Percentiles rank a stretch among this genome's conserved stretches.
These are phyloP conservation scores for Ceratocystis alfenasii DNA, from an alignment of 2,329 filamentous ascomycete genomes.

Conservation along the genomic window DNA sequence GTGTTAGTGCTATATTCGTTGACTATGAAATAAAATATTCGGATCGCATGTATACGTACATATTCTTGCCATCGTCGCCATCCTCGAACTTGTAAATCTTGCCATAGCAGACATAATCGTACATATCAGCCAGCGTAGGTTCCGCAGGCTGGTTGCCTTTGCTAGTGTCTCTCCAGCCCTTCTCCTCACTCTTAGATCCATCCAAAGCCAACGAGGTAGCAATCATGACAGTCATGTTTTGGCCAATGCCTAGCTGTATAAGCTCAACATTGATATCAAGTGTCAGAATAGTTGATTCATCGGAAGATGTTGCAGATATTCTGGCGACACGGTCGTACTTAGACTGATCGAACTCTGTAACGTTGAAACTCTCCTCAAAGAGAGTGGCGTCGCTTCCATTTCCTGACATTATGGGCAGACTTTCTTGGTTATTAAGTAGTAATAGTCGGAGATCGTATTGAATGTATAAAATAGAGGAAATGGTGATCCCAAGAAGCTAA, in stretches of 20 bases:
- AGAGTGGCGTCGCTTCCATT: conserved; percentile 75
- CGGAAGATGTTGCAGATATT: conserved; percentile 62
- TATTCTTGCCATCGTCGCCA: conserved; percentile 63
- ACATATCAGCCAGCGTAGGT: conserved; percentile 60
- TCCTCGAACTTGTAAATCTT: conserved; percentile 86
- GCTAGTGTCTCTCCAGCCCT: conserved; percentile 68
- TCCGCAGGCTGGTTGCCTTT: conserved; percentile 42
- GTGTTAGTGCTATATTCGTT: conserved; percentile 6
- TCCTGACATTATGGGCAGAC: conserved; percentile 33
- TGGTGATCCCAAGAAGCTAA: not conserved
- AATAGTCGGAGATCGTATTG: not conserved
- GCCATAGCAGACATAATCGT: conserved; percentile 77
- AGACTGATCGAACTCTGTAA: conserved; percentile 64
- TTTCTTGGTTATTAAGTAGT: not conserved
- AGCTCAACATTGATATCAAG: conserved; percentile 93
- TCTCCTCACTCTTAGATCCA: conserved; percentile 63
- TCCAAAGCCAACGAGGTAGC: conserved; percentile 79
- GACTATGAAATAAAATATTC: not conserved
- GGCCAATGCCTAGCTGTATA: conserved; percentile 41
- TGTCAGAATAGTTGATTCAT: conserved; percentile 62
- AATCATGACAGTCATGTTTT: conserved; percentile 67
- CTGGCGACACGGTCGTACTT: conserved; percentile 96
- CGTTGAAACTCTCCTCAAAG: conserved; percentile 82
- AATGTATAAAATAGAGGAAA: not conserved
- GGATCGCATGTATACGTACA: conserved; percentile 49